Evolutionary conservation across 352 stramenopile genomes (phyloP).

Genomic region (Phytophthora pisi): DNA sequence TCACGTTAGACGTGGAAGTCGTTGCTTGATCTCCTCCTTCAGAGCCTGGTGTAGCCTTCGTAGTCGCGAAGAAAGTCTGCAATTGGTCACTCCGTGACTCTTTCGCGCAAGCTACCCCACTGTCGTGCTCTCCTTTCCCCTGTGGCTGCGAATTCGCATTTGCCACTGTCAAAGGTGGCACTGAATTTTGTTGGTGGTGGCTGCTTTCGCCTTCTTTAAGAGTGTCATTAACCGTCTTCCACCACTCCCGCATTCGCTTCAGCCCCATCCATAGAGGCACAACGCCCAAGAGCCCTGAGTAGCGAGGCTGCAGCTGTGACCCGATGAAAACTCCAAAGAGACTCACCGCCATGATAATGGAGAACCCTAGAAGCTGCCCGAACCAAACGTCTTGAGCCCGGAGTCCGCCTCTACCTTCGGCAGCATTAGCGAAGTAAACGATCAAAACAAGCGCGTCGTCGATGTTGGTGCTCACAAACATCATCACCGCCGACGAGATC

Average conservation of each 20-base stretch:
- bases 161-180: neutral
- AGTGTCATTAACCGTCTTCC: constrained; percentile 1
- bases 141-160: neutral
- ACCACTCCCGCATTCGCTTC: neutral
- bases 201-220: neutral
- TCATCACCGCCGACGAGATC: constrained; percentile 17
- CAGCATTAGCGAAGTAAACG: constrained; percentile 27
- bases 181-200: neutral
- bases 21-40: neutral
- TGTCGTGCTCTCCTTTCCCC: neutral
- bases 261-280: constrained; percentile 9
- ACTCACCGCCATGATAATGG: constrained; percentile 4
- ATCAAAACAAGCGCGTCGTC: constrained; percentile 26
- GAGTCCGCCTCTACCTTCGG: constrained; percentile 3
- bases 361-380: constrained; percentile 5
- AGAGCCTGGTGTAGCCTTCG: neutral
- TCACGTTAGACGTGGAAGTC: neutral
- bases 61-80: neutral
- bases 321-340: neutral
- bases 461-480: constrained; percentile 28
- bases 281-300: constrained; percentile 4
- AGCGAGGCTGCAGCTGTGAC: constrained; percentile 1
- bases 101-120: neutral
- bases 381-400: constrained; percentile 4
- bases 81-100: neutral